Percentiles rank a stretch among this genome's conserved stretches.
phyloP scores from a whole-genome alignment of 495 filamentous ascomycete genomes.

The Penicillium macrosclerotiorum region DNA sequence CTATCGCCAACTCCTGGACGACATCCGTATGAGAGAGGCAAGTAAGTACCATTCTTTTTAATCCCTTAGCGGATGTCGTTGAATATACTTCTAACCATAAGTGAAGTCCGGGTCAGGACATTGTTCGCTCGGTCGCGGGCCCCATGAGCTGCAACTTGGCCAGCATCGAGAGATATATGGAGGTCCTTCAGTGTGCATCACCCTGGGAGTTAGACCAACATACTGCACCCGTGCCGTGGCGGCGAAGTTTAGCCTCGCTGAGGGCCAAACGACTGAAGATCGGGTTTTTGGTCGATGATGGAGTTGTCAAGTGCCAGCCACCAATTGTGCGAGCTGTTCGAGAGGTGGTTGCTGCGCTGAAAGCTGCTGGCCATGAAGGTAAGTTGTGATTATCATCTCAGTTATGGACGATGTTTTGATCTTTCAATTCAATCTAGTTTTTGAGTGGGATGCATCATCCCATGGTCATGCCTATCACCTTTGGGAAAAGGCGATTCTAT shows the following conservation, averaged over 20 bases:
- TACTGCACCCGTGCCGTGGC: constrained; percentile 45
- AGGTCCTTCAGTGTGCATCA: constrained; percentile 20
- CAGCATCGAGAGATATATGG: constrained; percentile 32
- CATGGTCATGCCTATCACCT: constrained; percentile 31
- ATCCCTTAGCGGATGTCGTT: too few relatives aligned
- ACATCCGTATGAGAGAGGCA: constrained; percentile 49
- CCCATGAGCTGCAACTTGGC: constrained; percentile 27
- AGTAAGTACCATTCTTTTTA: constrained; percentile 30
- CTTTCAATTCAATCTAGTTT: constrained; percentile 25
- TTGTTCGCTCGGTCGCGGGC: constrained; percentile 31
- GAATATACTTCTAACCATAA: not conserved
- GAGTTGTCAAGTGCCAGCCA: constrained; percentile 54
- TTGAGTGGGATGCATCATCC: constrained; percentile 41
- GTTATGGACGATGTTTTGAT: not conserved
- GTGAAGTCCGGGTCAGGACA: constrained; percentile 29
- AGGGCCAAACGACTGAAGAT: constrained; percentile 40
- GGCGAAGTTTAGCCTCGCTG: constrained; percentile 26
- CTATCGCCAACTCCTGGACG: constrained; percentile 60
- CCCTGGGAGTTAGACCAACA: constrained; percentile 35
- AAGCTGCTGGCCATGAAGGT: constrained; percentile 44
- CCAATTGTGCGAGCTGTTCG: constrained; percentile 45
- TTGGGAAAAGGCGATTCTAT: constrained; percentile 54
- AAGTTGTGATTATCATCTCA: constrained; percentile 2
- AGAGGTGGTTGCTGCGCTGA: constrained; percentile 42
- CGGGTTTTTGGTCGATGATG: constrained; percentile 53